phyloP scores from a whole-genome alignment of 495 filamentous ascomycete species.

The Talaromyces trachyspermus region DNA sequence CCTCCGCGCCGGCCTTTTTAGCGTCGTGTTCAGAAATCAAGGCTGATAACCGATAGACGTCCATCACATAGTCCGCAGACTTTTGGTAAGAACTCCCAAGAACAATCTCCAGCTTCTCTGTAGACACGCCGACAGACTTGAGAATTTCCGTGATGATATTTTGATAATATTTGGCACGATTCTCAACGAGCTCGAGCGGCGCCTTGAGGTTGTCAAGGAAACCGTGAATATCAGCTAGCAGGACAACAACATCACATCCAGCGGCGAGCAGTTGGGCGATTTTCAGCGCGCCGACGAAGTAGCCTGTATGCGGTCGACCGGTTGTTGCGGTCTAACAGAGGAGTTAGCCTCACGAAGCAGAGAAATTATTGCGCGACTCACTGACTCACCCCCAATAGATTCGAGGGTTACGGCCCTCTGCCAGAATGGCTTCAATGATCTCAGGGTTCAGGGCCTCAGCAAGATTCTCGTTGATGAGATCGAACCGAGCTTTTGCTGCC shows the following conservation, averaged over 20 bases:
- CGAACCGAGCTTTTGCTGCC: conserved; percentile 34
- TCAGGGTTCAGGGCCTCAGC: conserved; percentile 80
- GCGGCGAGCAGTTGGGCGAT: conserved; percentile 82
- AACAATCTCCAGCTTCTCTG: conserved; percentile 75
- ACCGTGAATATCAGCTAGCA: conserved; percentile 73
- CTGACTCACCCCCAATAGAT: conserved; percentile 79
- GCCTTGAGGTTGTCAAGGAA: conserved; percentile 82
- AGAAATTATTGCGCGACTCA: neutral
- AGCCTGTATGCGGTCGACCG: conserved; percentile 72
- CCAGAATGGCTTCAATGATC: conserved; percentile 68
- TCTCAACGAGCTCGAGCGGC: conserved; percentile 78
- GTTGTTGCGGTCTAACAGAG: conserved; percentile 61
- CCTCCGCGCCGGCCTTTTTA: conserved; percentile 81
- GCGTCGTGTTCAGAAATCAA: conserved; percentile 57
- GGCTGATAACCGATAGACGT: conserved; percentile 35
- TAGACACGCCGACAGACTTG: conserved; percentile 61
- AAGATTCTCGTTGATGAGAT: conserved; percentile 73
- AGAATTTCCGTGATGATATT: conserved; percentile 58
- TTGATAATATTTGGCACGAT: conserved; percentile 66
- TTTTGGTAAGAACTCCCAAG: conserved; percentile 79
- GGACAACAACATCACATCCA: conserved; percentile 71
- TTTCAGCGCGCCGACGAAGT: conserved; percentile 81
- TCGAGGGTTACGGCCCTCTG: conserved; percentile 59
- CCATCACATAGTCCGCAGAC: conserved; percentile 28
- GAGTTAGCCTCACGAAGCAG: neutral